Conservation (phyloP, 306 rosid genomes). For the Lablab purpureus region DNA sequence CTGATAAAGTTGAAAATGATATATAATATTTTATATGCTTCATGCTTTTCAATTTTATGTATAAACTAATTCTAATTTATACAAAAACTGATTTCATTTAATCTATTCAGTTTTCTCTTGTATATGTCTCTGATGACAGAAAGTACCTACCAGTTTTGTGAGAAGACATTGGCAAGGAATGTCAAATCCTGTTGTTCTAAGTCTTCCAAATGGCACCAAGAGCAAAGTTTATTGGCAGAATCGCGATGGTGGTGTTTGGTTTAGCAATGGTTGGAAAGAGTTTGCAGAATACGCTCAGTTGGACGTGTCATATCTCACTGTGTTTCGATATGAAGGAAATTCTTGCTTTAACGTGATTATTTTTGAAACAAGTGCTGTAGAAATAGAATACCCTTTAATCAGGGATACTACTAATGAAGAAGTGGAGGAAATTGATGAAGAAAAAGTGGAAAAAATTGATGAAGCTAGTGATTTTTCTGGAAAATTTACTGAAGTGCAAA, state of each 20-base stretch:
- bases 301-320: conserved; percentile 22
- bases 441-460: neutral
- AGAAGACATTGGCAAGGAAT: conserved; percentile 34
- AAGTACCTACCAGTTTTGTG: conserved; percentile 29
- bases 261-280: conserved; percentile 38
- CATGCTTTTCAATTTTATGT: too few species aligned
- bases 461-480: neutral
- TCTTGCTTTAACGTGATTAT: conserved; percentile 24
- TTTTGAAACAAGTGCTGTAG: neutral
- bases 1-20: too few species aligned
- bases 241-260: conserved; percentile 16
- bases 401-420: neutral
- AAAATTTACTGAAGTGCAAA: neutral
- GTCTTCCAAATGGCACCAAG: conserved; percentile 45
- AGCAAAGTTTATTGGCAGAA: conserved; percentile 31
- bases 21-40: too few species aligned
- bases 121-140: neutral
- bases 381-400: conserved; percentile 28
- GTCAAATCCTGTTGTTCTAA: conserved; percentile 5
- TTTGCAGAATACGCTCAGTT: conserved; percentile 22
- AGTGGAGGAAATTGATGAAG: neutral
- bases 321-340: conserved; percentile 37
- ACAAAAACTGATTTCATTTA: too few species aligned
- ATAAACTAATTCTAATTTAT: too few species aligned
- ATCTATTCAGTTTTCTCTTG: too few species aligned